A percentile compares a stretch with the other conserved stretches of the same genome.
These are phyloP conservation scores for Mortierella sp. DNA, from an alignment of 371 early-diverging fungal genomes.

Conservation along the genomic window DNA sequence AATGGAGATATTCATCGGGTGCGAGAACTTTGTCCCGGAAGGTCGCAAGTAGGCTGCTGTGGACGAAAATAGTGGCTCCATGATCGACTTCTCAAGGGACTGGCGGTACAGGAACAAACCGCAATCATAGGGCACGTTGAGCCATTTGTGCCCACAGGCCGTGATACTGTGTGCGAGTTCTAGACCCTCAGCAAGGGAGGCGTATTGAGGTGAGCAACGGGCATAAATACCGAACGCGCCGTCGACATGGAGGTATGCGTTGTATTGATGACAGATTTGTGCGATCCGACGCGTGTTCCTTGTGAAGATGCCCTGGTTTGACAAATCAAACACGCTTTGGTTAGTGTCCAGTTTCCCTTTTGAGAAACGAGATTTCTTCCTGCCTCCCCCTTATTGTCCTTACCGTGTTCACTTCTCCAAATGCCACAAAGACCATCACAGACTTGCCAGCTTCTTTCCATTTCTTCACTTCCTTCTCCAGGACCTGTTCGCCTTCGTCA, in stretches of 20 bases:
- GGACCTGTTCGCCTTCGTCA: conserved; percentile 10
- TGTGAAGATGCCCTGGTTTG: conserved; percentile 40
- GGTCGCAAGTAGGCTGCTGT: conserved; percentile 40
- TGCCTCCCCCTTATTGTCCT: too few relatives aligned
- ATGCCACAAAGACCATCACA: conserved; percentile 46
- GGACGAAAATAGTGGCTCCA: conserved; percentile 36
- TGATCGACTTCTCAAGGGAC: conserved; percentile 32
- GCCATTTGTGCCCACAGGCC: conserved; percentile 60
- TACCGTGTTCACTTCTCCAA: conserved; percentile 53
- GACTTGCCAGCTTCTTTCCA: conserved; percentile 19
- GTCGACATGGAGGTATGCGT: conserved; percentile 50
- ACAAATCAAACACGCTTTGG: too few relatives aligned
- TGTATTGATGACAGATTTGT: conserved; percentile 31
- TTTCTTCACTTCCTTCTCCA: conserved; percentile 20
- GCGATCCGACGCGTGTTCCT: conserved; percentile 33
- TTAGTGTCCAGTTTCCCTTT: too few relatives aligned
- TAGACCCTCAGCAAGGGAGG: conserved; percentile 41
- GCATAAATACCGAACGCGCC: conserved; percentile 54
- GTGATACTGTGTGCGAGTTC: conserved; percentile 60
- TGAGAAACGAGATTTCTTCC: too few relatives aligned
- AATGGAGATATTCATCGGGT: conserved; percentile 55
- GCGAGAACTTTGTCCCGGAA: conserved; percentile 19
- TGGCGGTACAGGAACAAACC: conserved; percentile 55
- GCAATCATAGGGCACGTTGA: conserved; percentile 63
- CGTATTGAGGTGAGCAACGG: conserved; percentile 42